Evolutionary conservation across 2,329 filamentous ascomycete genomes (phyloP).

Genomic region (Phyllosticta capitalensis): DNA sequence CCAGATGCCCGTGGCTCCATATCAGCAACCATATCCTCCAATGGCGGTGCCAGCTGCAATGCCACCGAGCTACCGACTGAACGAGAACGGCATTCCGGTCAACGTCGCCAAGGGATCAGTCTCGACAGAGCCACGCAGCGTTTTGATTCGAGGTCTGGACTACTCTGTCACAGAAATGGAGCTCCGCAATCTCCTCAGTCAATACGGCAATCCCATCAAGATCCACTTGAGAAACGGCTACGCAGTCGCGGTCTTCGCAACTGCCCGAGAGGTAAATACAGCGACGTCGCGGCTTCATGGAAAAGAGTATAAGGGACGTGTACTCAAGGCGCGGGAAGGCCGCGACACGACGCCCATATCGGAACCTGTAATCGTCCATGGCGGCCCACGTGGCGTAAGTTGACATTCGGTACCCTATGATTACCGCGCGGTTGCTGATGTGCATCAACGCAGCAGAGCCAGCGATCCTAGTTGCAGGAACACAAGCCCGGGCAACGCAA

Average conservation of each 20-base stretch:
- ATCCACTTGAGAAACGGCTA: slow-evolving; percentile 20
- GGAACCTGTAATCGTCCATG: slow-evolving; percentile 23
- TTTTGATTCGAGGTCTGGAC: slow-evolving; percentile 26
- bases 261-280: slow-evolving; percentile 22
- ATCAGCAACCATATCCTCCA: slow-evolving; percentile 12
- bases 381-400: slow-evolving; percentile 11
- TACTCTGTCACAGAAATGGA: slow-evolving; percentile 20
- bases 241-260: slow-evolving; percentile 24
- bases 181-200: slow-evolving; percentile 20
- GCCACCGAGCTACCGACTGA: slow-evolving; percentile 21
- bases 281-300: slow-evolving; percentile 22
- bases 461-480: neutral
- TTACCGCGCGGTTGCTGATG: slow-evolving; percentile 1
- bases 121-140: slow-evolving; percentile 27
- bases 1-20: slow-evolving; percentile 3
- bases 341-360: slow-evolving; percentile 24
- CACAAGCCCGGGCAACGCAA: neutral
- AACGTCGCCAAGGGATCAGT: slow-evolving; percentile 28
- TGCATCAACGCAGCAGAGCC: slow-evolving; percentile 1
- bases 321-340: slow-evolving; percentile 25
- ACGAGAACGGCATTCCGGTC: slow-evolving; percentile 25
- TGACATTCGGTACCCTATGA: neutral
- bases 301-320: slow-evolving; percentile 22
- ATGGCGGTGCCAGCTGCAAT: neutral
- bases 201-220: slow-evolving; percentile 18